Evolutionary conservation across 495 filamentous ascomycete genomes (phyloP), one percentile per base, ranked within the genome.

Genomic region (Talaromyces stipitatus): DNA sequence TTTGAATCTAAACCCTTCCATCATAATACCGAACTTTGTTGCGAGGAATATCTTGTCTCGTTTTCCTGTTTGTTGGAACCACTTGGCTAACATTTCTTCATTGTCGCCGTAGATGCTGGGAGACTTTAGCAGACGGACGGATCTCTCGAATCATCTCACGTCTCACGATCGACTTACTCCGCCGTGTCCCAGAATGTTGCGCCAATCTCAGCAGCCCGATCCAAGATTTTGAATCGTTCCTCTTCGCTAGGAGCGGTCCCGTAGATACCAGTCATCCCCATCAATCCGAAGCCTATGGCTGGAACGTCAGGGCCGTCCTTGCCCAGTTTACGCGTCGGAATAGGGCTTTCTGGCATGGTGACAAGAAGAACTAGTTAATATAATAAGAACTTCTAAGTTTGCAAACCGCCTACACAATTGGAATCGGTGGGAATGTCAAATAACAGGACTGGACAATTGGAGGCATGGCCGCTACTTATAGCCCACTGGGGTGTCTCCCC

Each of bases 31-130:
- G 62, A 82, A 80, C 54, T 83, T 84, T 8, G 74, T 79, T 0
- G 78, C 73, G 9, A 84, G 62, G 67, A 85, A 82, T 55, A 85
- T 78, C 0, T 81, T 67, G 12, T 73, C 56, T 0, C 81, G 67
- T 58, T 80, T 81, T 22, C 73, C 78, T 0, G 79, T 74, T 7
- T 65, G 67, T 6, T 36, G 14, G 33, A 36, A 36, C 33, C 33
- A 36, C 14, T 36, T 36, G 11, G 12, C 33, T 36, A 36, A 9
- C 33, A 36, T 4, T 11, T 36, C 14, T 36, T 36, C 33, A n/a
- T 12, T 36, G 33, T 36, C 33, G 14, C 33, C 33, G 16, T 36
- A 36, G 8, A 36, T 36, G 33, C 33, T 36, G 33, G 16, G 3
- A 12, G 33, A 6, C 14, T 12, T 36, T 36, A 36, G 33, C 10